These are phyloP conservation scores for Rhizophagus clarus DNA, from an alignment of 192 early-diverging fungal species.

Conservation along the genomic window DNA sequence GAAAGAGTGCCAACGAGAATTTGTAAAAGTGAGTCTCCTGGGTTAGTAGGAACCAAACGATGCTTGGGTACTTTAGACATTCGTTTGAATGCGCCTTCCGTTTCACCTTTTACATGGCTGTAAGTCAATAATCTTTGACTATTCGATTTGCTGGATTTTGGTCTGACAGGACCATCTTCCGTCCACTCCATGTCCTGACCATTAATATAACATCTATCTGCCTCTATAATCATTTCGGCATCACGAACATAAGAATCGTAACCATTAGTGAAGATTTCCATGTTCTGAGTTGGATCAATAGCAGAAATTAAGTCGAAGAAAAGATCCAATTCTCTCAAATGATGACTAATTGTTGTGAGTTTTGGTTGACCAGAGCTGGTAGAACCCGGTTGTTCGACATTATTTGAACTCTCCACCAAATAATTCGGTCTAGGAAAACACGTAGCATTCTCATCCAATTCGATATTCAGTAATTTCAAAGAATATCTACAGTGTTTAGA, in stretches of 20 bases:
- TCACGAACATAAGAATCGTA: conserved; percentile 60
- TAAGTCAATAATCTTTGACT: conserved; percentile 35
- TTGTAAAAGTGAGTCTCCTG: conserved; percentile 67
- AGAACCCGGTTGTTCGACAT: not conserved
- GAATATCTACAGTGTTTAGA: conserved; percentile 77
- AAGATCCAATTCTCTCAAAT: conserved; percentile 58
- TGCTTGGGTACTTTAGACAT: conserved; percentile 42
- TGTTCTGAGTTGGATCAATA: conserved; percentile 51
- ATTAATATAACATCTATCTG: conserved; percentile 52
- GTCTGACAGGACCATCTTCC: conserved; percentile 33
- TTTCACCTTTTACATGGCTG: conserved; percentile 47
- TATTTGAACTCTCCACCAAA: not conserved
- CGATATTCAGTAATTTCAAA: conserved; percentile 74
- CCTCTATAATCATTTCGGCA: conserved; percentile 50
- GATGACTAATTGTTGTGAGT: conserved; percentile 54
- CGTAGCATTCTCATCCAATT: conserved; percentile 55
- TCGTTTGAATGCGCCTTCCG: conserved; percentile 47
- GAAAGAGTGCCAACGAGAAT: conserved; percentile 67
- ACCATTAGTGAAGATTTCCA: conserved; percentile 56
- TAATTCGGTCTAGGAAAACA: conserved; percentile 42
- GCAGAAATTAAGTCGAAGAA: conserved; percentile 59
- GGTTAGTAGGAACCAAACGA: conserved; percentile 43
- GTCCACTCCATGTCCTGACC: conserved; percentile 38
- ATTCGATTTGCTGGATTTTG: conserved; percentile 38
- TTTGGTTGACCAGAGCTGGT: conserved; percentile 14